These are phyloP conservation scores for Pythium sukuiense DNA, from an alignment of 352 stramenopile genomes.

Conservation along the genomic window DNA sequence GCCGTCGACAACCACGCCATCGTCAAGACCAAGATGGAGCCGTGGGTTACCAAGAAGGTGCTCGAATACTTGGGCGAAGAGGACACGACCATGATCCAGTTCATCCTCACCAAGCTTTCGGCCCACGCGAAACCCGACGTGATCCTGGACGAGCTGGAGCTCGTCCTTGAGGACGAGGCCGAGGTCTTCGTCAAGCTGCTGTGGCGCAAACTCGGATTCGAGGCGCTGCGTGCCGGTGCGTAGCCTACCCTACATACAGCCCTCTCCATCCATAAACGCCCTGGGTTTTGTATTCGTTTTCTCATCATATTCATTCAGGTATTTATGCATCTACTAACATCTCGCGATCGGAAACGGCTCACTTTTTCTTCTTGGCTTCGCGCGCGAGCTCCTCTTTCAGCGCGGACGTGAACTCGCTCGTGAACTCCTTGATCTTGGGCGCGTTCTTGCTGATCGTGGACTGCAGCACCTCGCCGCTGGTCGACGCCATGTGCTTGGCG, in stretches of 20 bases:
- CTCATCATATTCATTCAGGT: neutral
- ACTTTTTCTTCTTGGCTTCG: constrained; percentile 81
- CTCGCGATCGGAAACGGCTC: neutral
- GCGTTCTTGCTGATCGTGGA: constrained; percentile 57
- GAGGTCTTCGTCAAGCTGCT: constrained; percentile 52
- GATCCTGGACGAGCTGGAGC: constrained; percentile 39
- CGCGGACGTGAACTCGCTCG: constrained; percentile 46
- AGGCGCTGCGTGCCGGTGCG: constrained; percentile 32
- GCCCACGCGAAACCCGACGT: constrained; percentile 26
- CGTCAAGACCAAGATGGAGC: constrained; percentile 41
- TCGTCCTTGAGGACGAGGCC: constrained; percentile 50
- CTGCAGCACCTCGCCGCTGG: constrained; percentile 44
- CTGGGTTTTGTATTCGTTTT: constrained; percentile 1
- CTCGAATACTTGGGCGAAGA: constrained; percentile 55
- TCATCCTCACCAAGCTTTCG: constrained; percentile 44
- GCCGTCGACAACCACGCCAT: constrained; percentile 33
- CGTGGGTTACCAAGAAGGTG: constrained; percentile 53
- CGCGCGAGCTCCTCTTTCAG: constrained; percentile 74
- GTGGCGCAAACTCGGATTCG: constrained; percentile 58
- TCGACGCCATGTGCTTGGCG: constrained; percentile 70
- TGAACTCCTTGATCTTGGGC: constrained; percentile 67
- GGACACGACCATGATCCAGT: constrained; percentile 43
- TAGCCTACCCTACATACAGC: neutral
- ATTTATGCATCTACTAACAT: neutral
- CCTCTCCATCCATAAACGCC: neutral